Conservation (phyloP, 768 basidiomycete genomes). For the Leucocoprinus birnbaumii region DNA sequence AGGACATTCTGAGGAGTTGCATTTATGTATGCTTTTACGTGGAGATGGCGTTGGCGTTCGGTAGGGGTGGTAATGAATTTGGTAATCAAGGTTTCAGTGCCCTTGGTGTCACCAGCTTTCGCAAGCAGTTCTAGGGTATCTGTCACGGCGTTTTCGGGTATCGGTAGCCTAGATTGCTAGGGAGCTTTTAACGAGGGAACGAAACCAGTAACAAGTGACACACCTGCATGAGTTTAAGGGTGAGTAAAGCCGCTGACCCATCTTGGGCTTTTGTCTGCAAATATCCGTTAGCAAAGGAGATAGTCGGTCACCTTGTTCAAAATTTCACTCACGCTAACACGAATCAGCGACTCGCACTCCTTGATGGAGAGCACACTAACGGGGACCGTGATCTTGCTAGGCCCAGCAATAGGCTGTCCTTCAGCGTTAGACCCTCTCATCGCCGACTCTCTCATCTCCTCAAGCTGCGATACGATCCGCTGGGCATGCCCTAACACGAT, state of each 20-base stretch:
- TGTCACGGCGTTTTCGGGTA: constrained; percentile 43
- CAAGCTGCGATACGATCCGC: constrained; percentile 31
- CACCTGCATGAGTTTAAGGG: constrained; percentile 57
- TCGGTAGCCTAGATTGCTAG: constrained; percentile 39
- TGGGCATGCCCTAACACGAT: constrained; percentile 33
- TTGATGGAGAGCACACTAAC: constrained; percentile 42
- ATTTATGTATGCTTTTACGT: constrained; percentile 65
- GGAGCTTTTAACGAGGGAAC: constrained; percentile 3
- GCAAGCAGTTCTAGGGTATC: constrained; percentile 50
- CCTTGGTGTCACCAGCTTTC: constrained; percentile 36
- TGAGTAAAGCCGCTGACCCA: constrained; percentile 40
- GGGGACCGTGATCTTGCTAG: constrained; percentile 25
- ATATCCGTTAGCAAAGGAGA: constrained; percentile 6
- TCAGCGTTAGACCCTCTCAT: constrained; percentile 14
- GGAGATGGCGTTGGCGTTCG: constrained; percentile 62
- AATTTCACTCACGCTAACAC: constrained; percentile 40
- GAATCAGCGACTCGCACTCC: constrained; percentile 57
- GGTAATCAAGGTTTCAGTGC: constrained; percentile 36
- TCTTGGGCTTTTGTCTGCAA: constrained; percentile 48
- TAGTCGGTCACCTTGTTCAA: background rate
- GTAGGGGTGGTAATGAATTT: constrained; percentile 22
- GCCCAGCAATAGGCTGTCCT: constrained; percentile 12
- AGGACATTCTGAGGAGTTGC: constrained; percentile 43
- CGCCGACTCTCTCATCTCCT: constrained; percentile 21
- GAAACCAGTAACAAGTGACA: background rate